phyloP scores from a whole-genome alignment of 2,329 filamentous ascomycete species.

The Colletotrichum sublineola region DNA sequence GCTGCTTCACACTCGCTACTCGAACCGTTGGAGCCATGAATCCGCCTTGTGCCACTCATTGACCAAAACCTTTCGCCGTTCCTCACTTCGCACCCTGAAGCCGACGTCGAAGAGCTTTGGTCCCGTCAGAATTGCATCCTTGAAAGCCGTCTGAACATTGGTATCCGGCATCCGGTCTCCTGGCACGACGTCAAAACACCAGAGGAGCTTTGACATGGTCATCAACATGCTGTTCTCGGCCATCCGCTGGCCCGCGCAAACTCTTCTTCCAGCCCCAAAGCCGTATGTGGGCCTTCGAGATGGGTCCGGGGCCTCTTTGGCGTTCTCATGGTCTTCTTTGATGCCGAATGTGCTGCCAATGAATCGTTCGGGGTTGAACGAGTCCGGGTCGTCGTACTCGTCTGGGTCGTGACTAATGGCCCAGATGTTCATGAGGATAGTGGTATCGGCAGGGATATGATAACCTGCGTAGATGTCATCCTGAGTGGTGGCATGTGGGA shows the following conservation, averaged over 20 bases:
- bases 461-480: constrained; percentile 64
- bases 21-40: constrained; percentile 10
- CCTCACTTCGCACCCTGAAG: background rate
- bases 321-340: background rate
- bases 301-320: constrained; percentile 15
- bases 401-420: constrained; percentile 46
- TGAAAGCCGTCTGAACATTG: constrained; percentile 10
- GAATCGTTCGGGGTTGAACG: constrained; percentile 48
- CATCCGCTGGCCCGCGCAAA: constrained; percentile 63
- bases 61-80: background rate
- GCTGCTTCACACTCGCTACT: background rate
- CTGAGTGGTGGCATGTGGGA: constrained; percentile 62
- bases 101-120: constrained; percentile 14
- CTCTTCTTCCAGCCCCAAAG: constrained; percentile 62
- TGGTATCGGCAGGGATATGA: constrained; percentile 62
- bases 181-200: constrained; percentile 59
- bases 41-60: constrained; percentile 13
- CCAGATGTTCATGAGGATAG: constrained; percentile 54
- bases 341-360: constrained; percentile 19
- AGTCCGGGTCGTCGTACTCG: constrained; percentile 46
- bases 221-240: constrained; percentile 59
- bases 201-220: constrained; percentile 58
- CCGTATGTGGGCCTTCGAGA: constrained; percentile 50
- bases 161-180: constrained; percentile 27
- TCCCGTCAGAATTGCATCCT: constrained; percentile 17